These are phyloP conservation scores for Hondaea fermentalgiana DNA, from an alignment of 108 stramenopile species.

Conservation along the genomic window DNA sequence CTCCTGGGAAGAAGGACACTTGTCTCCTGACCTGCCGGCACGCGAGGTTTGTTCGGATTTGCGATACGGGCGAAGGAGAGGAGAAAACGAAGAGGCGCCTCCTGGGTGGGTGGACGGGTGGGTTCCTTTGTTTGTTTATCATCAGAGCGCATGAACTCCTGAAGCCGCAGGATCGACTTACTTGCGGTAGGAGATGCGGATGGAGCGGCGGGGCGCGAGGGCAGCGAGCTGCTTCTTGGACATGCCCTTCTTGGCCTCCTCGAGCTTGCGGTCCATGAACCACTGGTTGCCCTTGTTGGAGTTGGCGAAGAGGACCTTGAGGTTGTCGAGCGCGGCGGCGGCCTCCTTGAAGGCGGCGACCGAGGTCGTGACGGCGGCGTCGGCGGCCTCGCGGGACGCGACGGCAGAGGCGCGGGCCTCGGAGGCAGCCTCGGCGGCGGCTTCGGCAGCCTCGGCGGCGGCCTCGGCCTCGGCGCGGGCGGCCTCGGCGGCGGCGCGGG, in stretches of 20 bases:
- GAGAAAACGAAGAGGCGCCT: no score
- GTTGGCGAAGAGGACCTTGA: neutral
- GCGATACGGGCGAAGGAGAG: no score
- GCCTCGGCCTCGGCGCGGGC: neutral
- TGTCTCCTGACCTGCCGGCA: no score
- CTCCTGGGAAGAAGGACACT: no score
- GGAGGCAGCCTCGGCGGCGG: no score
- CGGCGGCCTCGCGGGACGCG: neutral
- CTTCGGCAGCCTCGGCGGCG: no score
- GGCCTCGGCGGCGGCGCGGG: neutral
- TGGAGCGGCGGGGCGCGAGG: neutral
- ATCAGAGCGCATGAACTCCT: no score
- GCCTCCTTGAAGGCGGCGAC: neutral
- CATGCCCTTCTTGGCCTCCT: slow-evolving; percentile 1
- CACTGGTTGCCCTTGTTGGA: neutral
- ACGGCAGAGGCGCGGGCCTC: neutral
- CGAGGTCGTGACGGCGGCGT: neutral
- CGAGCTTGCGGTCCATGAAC: slow-evolving; percentile 3
- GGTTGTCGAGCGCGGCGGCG: neutral
- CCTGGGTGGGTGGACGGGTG: no score
- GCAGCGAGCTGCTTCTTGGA: slow-evolving; percentile 5
- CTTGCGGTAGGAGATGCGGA: neutral
- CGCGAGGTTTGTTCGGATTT: no score
- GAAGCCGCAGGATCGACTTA: neutral
- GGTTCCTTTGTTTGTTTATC: no score